Percentiles rank a stretch among this genome's conserved stretches.
Conservation (phyloP, 768 basidiomycete genomes). For the Roridomyces roridus region DNA sequence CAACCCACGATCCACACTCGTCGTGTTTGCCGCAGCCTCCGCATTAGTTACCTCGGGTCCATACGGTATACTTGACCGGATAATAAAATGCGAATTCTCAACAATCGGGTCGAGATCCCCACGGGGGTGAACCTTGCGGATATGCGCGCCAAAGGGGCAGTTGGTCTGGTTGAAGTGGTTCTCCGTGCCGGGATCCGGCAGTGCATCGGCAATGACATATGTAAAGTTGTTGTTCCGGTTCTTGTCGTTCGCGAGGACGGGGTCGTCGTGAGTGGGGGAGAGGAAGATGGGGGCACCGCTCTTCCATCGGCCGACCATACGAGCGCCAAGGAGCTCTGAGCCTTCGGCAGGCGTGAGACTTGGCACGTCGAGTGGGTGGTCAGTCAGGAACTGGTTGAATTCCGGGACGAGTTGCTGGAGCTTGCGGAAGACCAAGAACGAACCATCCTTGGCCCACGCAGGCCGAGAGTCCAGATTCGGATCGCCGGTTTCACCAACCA, state of each 20-base stretch:
- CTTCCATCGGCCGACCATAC: slow-evolving; percentile 42
- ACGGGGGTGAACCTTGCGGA: slow-evolving; percentile 37
- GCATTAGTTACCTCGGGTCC: slow-evolving; percentile 27
- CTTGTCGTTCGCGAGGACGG: slow-evolving; percentile 25
- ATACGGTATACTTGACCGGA: slow-evolving; percentile 42
- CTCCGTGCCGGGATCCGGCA: slow-evolving; percentile 22
- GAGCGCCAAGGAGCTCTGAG: slow-evolving; percentile 36
- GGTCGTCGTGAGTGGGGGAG: slow-evolving; percentile 33
- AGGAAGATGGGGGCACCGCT: slow-evolving; percentile 41
- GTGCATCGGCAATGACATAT: slow-evolving; percentile 18
- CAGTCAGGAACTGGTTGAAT: slow-evolving; percentile 32
- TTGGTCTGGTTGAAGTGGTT: slow-evolving; percentile 26
- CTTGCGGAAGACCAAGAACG: slow-evolving; percentile 40
- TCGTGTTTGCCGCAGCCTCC: slow-evolving; percentile 15
- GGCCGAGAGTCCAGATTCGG: slow-evolving; percentile 16
- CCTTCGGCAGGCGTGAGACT: slow-evolving; percentile 28
- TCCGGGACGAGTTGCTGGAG: slow-evolving; percentile 40
- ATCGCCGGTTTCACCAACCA: slow-evolving; percentile 34
- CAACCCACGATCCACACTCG: slow-evolving; percentile 20
- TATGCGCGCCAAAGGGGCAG: slow-evolving; percentile 41
- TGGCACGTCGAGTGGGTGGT: slow-evolving; percentile 24
- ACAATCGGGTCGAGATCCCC: slow-evolving; percentile 24
- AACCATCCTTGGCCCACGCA: slow-evolving; percentile 26
- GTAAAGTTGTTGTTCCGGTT: slow-evolving; percentile 39
- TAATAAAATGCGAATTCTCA: slow-evolving; percentile 29